phyloP scores from a whole-genome alignment of 139 green algal species.

The Asterochloris sp. region DNA sequence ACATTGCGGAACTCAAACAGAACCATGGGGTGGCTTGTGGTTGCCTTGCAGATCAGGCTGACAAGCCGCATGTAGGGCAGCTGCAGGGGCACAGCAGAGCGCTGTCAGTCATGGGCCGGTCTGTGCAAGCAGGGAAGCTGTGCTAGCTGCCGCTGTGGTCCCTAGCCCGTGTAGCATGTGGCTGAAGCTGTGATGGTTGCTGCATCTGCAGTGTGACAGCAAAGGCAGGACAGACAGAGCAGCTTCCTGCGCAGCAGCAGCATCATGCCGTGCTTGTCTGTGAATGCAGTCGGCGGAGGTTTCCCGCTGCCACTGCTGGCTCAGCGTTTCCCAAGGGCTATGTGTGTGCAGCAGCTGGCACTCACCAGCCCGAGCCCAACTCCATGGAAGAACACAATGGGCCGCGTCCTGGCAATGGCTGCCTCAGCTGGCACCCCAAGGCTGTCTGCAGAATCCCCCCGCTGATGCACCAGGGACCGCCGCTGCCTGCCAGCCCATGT shows the following conservation, averaged over 20 bases:
- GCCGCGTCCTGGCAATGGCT: conserved; percentile 1
- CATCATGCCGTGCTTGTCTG: too few species aligned
- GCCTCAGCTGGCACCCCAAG: conserved; percentile 1
- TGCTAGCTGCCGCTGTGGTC: too few species aligned
- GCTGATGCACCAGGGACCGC: neutral
- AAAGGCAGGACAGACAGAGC: too few species aligned
- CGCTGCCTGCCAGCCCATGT: neutral
- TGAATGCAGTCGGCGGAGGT: too few species aligned
- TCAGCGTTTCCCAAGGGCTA: too few species aligned
- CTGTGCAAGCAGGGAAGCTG: too few species aligned
- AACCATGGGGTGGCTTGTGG: conserved; percentile 22
- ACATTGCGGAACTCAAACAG: conserved; percentile 40
- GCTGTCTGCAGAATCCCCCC: neutral
- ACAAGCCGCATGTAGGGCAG: conserved; percentile 45
- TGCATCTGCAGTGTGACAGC: too few species aligned
- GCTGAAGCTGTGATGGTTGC: neutral
- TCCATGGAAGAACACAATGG: conserved; percentile 54
- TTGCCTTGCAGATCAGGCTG: conserved; percentile 15
- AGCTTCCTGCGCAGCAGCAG: too few species aligned
- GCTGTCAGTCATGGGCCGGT: too few species aligned
- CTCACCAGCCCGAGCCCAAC: conserved; percentile 42
- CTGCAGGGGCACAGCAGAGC: conserved; percentile 1
- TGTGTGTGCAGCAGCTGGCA: too few species aligned
- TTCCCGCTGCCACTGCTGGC: too few species aligned
- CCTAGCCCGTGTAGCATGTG: neutral